A percentile compares a stretch with the other conserved stretches of the same genome.
These are phyloP conservation scores for Cladophialophora bantiana DNA, from an alignment of 2,329 filamentous ascomycete species.

Conservation along the genomic window DNA sequence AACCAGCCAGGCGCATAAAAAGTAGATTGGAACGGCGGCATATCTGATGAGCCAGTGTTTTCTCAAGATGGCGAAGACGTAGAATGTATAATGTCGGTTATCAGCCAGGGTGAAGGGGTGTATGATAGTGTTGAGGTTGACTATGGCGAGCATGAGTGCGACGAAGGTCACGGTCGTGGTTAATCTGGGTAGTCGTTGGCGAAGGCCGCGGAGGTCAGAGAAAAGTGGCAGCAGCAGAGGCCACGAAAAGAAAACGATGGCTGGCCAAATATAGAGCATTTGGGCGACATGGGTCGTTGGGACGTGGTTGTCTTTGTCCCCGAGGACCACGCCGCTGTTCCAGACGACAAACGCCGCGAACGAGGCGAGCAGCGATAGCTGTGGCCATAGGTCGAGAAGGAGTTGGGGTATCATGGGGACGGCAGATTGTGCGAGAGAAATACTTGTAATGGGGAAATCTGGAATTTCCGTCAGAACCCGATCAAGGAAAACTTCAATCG, in stretches of 20 bases:
- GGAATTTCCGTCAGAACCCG: constrained; percentile 21
- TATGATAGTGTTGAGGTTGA: constrained; percentile 87
- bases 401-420: constrained; percentile 34
- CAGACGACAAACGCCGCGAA: constrained; percentile 80
- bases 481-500: not conserved
- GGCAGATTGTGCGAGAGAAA: constrained; percentile 70
- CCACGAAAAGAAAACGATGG: constrained; percentile 86
- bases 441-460: constrained; percentile 44
- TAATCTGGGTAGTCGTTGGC: constrained; percentile 50
- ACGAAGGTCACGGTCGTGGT: constrained; percentile 48
- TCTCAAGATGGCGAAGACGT: constrained; percentile 85
- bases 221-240: constrained; percentile 71
- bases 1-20: constrained; percentile 71
- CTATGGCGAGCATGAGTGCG: constrained; percentile 56
- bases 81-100: constrained; percentile 97
- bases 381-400: constrained; percentile 53
- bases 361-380: constrained; percentile 66
- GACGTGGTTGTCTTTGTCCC: constrained; percentile 94
- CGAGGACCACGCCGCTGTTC: constrained; percentile 92
- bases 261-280: constrained; percentile 94
- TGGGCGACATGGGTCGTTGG: constrained; percentile 88
- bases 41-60: constrained; percentile 70
- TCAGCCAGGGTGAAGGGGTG: constrained; percentile 96
- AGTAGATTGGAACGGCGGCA: constrained; percentile 72
- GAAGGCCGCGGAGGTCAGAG: constrained; percentile 45